Conservation (phyloP, 1,284 basidiomycete species). For the Apiotrichum sp. region DNA sequence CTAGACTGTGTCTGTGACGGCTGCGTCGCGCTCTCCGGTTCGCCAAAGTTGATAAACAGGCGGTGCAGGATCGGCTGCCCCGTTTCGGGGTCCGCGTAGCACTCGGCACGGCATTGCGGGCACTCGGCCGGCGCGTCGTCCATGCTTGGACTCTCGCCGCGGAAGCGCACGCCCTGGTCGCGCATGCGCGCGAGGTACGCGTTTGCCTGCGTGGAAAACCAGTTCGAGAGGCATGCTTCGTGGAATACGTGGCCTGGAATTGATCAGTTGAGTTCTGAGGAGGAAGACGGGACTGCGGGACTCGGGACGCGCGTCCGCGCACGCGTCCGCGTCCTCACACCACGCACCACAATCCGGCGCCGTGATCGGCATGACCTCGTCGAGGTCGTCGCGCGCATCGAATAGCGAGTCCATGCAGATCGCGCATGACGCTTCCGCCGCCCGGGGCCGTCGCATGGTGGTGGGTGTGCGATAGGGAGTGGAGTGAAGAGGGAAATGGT, state of each 20-base stretch:
- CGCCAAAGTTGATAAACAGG: conserved; percentile 32
- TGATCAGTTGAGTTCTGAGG: no score
- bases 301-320: no score
- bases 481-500: no score
- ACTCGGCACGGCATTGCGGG: conserved; percentile 35
- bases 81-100: conserved; percentile 30
- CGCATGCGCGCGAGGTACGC: conserved; percentile 19
- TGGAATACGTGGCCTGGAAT: conserved; percentile 41
- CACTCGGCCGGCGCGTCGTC: conserved; percentile 35
- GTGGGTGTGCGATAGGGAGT: not conserved
- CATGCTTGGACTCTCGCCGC: conserved; percentile 12
- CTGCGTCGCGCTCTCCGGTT: not conserved
- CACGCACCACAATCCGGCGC: conserved; percentile 37
- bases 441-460: conserved; percentile 2
- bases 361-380: conserved; percentile 30
- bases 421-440: conserved; percentile 28
- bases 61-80: conserved; percentile 30
- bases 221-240: conserved; percentile 30
- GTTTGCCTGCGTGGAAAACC: conserved; percentile 30
- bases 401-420: conserved; percentile 42
- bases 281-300: no score
- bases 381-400: conserved; percentile 30
- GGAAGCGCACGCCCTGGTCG: conserved; percentile 13
- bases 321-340: no score
- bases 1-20: not conserved